Evolutionary conservation across 345 rosid genomes (phyloP).

Genomic region (Linum trigynum): DNA sequence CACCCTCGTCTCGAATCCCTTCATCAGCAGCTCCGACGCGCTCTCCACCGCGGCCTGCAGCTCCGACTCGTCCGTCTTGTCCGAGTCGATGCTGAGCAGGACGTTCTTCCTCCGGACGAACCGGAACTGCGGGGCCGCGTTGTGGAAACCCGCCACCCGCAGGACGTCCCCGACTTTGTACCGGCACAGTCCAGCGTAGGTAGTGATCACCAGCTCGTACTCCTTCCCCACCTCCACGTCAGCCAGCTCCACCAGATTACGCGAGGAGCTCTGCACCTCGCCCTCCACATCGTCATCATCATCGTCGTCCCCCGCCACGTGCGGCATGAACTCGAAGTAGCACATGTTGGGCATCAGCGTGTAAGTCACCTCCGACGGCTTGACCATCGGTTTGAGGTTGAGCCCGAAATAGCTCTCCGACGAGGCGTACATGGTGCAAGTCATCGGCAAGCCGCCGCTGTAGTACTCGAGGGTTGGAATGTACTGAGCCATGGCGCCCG

Average conservation of each 20-base stretch:
- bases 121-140: conserved; percentile 83
- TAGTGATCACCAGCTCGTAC: conserved; percentile 81
- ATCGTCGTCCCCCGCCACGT: too few relatives aligned
- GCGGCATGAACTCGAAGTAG: conserved; percentile 83
- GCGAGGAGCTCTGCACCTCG: too few relatives aligned
- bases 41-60: conserved; percentile 67
- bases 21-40: conserved; percentile 40
- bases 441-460: conserved; percentile 69
- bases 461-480: conserved; percentile 89
- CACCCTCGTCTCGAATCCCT: conserved; percentile 48
- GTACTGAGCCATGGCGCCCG: conserved; percentile 97
- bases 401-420: conserved; percentile 92
- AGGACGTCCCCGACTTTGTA: conserved; percentile 95
- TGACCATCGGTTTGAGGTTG: conserved; percentile 76
- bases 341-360: conserved; percentile 97
- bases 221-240: conserved; percentile 79
- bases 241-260: conserved; percentile 53
- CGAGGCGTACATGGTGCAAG: conserved; percentile 96
- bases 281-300: too few relatives aligned
- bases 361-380: conserved; percentile 78
- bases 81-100: conserved; percentile 74
- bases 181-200: conserved; percentile 73
- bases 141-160: conserved; percentile 81
- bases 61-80: conserved; percentile 93
- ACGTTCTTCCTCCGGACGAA: conserved; percentile 83